phyloP scores from a whole-genome alignment of 2,329 filamentous ascomycete species.

The Chaetomium globosum region DNA sequence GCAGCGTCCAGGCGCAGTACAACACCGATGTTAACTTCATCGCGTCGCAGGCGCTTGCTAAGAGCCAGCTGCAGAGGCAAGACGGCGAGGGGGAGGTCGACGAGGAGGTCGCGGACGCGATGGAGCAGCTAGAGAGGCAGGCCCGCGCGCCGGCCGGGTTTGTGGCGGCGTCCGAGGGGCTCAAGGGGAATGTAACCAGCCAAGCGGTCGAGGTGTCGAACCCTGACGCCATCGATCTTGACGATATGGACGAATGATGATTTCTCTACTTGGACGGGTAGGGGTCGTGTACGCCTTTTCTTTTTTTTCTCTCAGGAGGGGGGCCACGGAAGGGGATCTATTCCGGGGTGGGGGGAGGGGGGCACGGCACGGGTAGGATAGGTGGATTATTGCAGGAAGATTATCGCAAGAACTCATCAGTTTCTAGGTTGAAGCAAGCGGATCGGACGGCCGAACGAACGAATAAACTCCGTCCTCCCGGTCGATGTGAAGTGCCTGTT shows the following conservation, averaged over 20 bases:
- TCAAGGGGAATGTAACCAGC: slow-evolving; percentile 60
- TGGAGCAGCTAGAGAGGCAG: slow-evolving; percentile 86
- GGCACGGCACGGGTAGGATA: slow-evolving; percentile 1
- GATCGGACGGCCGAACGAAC: slow-evolving; percentile 1
- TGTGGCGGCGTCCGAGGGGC: slow-evolving; percentile 79
- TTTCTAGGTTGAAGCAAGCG: slow-evolving; percentile 4
- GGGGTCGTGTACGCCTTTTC: slow-evolving; percentile 22
- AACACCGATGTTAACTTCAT: slow-evolving; percentile 99
- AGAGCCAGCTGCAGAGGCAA: slow-evolving; percentile 65
- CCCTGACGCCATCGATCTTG: slow-evolving; percentile 82
- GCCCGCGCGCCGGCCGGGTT: slow-evolving; percentile 88
- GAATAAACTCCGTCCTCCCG: slow-evolving; percentile 1
- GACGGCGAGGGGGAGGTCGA: slow-evolving; percentile 49
- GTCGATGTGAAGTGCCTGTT: slow-evolving; percentile 12
- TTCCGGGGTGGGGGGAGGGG: not conserved
- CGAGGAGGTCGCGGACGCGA: slow-evolving; percentile 70
- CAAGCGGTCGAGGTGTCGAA: slow-evolving; percentile 61
- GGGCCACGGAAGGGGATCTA: not conserved
- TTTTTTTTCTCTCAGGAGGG: not conserved
- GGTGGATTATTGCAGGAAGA: not conserved
- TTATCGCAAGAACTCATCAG: slow-evolving; percentile 2
- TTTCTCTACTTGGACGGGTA: slow-evolving; percentile 16
- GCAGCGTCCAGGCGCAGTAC: slow-evolving; percentile 95
- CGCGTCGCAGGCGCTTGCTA: slow-evolving; percentile 88
- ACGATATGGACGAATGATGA: slow-evolving; percentile 66